Percentiles rank a stretch among this genome's conserved stretches.
These are phyloP conservation scores for Leccinum boreale DNA, from an alignment of 768 basidiomycete genomes.

Conservation along the genomic window DNA sequence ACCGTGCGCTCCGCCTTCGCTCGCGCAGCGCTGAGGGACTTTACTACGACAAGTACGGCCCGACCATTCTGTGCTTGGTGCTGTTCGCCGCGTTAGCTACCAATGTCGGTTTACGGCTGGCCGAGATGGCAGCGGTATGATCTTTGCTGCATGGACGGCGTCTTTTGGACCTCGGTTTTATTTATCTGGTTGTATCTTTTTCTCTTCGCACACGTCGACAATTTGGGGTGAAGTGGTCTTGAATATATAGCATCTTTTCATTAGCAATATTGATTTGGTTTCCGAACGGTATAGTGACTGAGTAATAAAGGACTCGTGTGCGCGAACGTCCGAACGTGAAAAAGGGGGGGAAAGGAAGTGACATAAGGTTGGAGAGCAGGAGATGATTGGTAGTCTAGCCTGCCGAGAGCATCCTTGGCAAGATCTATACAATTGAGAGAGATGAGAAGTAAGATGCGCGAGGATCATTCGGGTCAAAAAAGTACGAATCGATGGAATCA, in stretches of 20 bases:
- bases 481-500: slow-evolving; percentile 6
- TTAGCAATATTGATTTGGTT: slow-evolving; percentile 21
- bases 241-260: slow-evolving; percentile 19
- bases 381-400: slow-evolving; percentile 16
- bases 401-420: slow-evolving; percentile 15
- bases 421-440: slow-evolving; percentile 22
- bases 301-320: slow-evolving; percentile 23
- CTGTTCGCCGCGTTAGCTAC: slow-evolving; percentile 67
- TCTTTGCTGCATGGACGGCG: neutral
- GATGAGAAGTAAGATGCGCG: slow-evolving; percentile 19
- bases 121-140: slow-evolving; percentile 43
- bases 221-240: neutral
- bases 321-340: slow-evolving; percentile 18
- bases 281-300: slow-evolving; percentile 24
- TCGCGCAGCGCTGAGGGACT: slow-evolving; percentile 70
- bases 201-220: neutral
- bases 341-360: neutral
- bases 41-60: slow-evolving; percentile 90
- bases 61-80: slow-evolving; percentile 68
- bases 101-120: slow-evolving; percentile 69
- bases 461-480: slow-evolving; percentile 12
- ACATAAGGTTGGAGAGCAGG: slow-evolving; percentile 5
- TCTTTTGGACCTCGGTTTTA: neutral
- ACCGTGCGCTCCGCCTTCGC: slow-evolving; percentile 67
- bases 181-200: neutral